Evolutionary conservation across 108 stramenopile genomes (phyloP), one percentile per base, ranked within the genome.

Genomic region (Nitzschia putrida): DNA sequence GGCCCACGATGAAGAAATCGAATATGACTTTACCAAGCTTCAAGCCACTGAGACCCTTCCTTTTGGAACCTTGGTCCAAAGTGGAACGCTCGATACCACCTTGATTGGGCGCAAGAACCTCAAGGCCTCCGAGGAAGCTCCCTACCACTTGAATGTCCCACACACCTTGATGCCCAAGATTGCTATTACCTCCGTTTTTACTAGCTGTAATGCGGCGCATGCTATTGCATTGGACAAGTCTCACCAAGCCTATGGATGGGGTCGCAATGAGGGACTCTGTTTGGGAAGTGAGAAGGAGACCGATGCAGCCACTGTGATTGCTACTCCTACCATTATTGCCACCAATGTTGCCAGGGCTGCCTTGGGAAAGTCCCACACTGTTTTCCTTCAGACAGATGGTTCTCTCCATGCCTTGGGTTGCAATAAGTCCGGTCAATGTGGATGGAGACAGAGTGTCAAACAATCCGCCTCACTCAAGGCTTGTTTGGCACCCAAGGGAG

Each of bases 161-260:
- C 84, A 86, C 13, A 55, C 85, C 8, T 55, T 92, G 21, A 44
- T 85, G 64, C 76, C 80, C 37, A 68, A 37, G 13, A 40, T 65
- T 16, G 74, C 76, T 0, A 68, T 69, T 41, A 65, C 82, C 51
- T 40, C 78, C 14, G 86, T 82, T 43, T 82, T 91, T 64, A 81
- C 88, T 10, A 74, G 76, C 53, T 83, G 84, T 68, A 85, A 85
- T 42, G 68, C 84, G 18, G 81, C 81, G 50, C 95, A 95, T 68
- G 80, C 86, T 54, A 73, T 95, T 43, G 91, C 87, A 8, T 76
- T 93, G 13, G 81, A 76, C 45, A 49, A 64, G 49, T 64, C 77
- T 40, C 85, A 91, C 18, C 64, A 57, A 53, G 82, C 83, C 13
- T 95, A 89, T 60, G 92, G 86, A 5, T 95, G 95, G 95, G 95